Evolutionary conservation across 176 grass and related monocot genomes (phyloP), one percentile per base, ranked within the genome.

Genomic region (Bolboschoenus planiculmis): DNA sequence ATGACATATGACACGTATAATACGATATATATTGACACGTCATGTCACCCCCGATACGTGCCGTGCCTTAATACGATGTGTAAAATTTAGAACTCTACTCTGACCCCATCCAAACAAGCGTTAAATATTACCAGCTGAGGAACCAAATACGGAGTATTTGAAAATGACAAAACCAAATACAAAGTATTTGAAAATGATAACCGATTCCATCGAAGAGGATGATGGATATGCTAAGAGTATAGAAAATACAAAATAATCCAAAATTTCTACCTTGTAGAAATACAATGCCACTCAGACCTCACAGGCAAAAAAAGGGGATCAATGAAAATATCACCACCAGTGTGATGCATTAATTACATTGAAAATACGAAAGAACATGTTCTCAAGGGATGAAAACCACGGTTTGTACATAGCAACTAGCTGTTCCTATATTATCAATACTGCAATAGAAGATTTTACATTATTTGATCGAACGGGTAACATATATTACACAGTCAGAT

Each of bases 381-480:
- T 48, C 42, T 75, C 13, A 75, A 50, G 1, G 42, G 43, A 50
- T 48, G 14, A 14, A 27, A 27, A 29, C 43, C 26, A 29, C 13
- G 11, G 42, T 75, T 48, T 75, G 71, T 75, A 73, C 71, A 76
- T 50, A 76, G 43, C 43, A 75, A 51, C 43, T 30, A 51, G 71
- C 26, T 76, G 44, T 76, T 76, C 72, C 72, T 76, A 76, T 48
- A 30, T 29, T 16, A 76, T 31, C 24, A 20, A 76, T 27, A 11
- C 14, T 53, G 13, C 14, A 53, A 15, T 53, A 13, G 14, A 51
- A 51, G 24, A 76, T 14, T 76, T 50, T 51, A 76, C 72, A 29
- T 33, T 76, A 51, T 76, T 76, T 31, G 43, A 76, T 24, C 18
- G 42, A 51, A 76, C 21, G 23, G 13, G 39, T 73, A 16, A 51